Evolutionary conservation across 805 yeast genomes (phyloP), one percentile per base, ranked within the genome.

Genomic region (Candida parachauliodes): DNA sequence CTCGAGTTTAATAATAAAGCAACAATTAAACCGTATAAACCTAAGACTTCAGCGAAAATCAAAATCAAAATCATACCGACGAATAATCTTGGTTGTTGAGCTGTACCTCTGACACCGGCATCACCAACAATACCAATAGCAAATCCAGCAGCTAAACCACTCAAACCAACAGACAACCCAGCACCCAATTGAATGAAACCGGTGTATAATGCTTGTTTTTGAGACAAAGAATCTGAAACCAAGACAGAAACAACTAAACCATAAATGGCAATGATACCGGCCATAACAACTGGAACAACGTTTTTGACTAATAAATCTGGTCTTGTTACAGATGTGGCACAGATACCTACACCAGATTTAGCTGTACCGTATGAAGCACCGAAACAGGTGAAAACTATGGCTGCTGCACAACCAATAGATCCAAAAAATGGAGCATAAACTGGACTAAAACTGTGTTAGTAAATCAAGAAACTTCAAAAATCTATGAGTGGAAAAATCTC

Each of bases 331-430:
- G 95, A 85, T 50, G 96, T 88, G 62, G 96, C 98, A 74, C 96
- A 91, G 62, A 91, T 89, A 80, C 98, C 98, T 50, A 93, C 96
- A 74, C 98, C 98, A 18, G 96, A 85, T 70, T 91, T 91, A 60
- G 98, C 98, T 50, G 98, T 91, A 74, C 98, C 98, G 69, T 89
- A 89, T 41, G 96, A 87, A 57, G 98, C 98, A 74, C 98, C 98
- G 63, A 89, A 88, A 54, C 96, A 88, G 65, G 98, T 89, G 80
- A 93, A 93, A 60, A 94, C 88, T 61, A 93, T 93, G 65, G 99
- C 97, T 38, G 98, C 88, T 42, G 98, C 95, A 77, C 98, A 94
- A 63, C 99, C 99, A 60, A 93, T 87, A 52, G 97, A 91, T 59
- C 99, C 99, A 68, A 93, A 93, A 77, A 93, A 93, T 64, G 99